Evolutionary conservation across 805 yeast species (phyloP).

Genomic region (Jamesozyma jinghongensis): DNA sequence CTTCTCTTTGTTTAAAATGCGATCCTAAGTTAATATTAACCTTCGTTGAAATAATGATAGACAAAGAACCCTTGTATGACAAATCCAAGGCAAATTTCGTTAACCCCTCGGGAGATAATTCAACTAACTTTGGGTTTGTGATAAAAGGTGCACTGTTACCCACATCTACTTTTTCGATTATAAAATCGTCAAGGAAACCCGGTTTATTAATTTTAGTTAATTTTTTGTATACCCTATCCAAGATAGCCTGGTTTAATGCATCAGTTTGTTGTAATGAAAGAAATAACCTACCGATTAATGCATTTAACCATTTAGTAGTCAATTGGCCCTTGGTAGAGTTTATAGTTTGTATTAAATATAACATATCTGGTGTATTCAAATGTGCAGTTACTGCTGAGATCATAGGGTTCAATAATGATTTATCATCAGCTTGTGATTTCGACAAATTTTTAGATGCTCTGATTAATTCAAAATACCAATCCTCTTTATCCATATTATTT

Average conservation of each 20-base stretch:
- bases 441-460: slow-evolving; percentile 50
- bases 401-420: slow-evolving; percentile 43
- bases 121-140: slow-evolving; percentile 59
- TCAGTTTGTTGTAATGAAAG: slow-evolving; percentile 67
- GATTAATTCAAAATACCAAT: slow-evolving; percentile 83
- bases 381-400: slow-evolving; percentile 65
- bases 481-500: slow-evolving; percentile 76
- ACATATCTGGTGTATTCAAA: slow-evolving; percentile 60
- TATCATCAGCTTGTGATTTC: slow-evolving; percentile 12
- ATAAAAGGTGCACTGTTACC: slow-evolving; percentile 78
- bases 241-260: slow-evolving; percentile 48
- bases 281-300: slow-evolving; percentile 74
- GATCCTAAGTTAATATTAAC: slow-evolving; percentile 67
- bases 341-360: slow-evolving; percentile 62
- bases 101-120: slow-evolving; percentile 73
- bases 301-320: slow-evolving; percentile 86
- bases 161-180: slow-evolving; percentile 58
- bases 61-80: slow-evolving; percentile 65
- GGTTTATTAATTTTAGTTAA: slow-evolving; percentile 75
- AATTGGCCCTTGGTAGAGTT: slow-evolving; percentile 78
- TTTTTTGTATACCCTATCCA: slow-evolving; percentile 56
- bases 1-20: slow-evolving; percentile 64
- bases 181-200: slow-evolving; percentile 76
- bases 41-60: slow-evolving; percentile 72
- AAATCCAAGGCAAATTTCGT: slow-evolving; percentile 52